Percentiles rank a stretch among this genome's conserved stretches.
Evolutionary conservation across 164 flowering plant genomes (phyloP).

Genomic region (Vitis cinerea): DNA sequence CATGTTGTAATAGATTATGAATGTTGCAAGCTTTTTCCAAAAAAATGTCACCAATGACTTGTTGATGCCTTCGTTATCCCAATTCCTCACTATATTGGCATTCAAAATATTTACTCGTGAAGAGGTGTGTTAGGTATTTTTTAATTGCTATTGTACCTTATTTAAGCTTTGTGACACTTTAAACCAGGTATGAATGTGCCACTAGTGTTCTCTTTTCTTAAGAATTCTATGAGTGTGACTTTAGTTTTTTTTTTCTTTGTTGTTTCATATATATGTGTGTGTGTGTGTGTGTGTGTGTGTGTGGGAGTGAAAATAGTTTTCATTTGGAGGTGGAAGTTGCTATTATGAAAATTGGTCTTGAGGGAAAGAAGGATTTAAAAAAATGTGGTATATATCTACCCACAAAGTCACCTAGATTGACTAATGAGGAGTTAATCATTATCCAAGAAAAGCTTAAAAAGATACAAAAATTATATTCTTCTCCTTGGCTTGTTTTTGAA

Average conservation of each 20-base stretch:
- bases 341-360: constrained; percentile 88
- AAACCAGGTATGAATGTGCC: not conserved
- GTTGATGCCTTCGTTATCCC: constrained; percentile 92
- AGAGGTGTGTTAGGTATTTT: constrained; percentile 41
- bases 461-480: not conserved
- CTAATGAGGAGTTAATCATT: not conserved
- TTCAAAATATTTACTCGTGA: constrained; percentile 70
- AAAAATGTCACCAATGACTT: constrained; percentile 51
- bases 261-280: not conserved
- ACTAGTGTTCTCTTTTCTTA: not conserved
- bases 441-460: not conserved
- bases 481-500: not conserved
- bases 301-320: not conserved
- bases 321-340: constrained; percentile 81
- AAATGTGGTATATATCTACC: constrained; percentile 67
- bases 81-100: constrained; percentile 81
- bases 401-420: not conserved
- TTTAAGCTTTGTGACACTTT: not conserved
- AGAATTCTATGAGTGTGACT: no score
- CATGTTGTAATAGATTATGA: no score
- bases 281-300: no score
- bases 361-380: constrained; percentile 80
- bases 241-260: not conserved
- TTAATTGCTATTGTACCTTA: not conserved
- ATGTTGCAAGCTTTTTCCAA: constrained; percentile 39